phyloP scores from a whole-genome alignment of 75 land plant species.

The Picea sitchensis region DNA sequence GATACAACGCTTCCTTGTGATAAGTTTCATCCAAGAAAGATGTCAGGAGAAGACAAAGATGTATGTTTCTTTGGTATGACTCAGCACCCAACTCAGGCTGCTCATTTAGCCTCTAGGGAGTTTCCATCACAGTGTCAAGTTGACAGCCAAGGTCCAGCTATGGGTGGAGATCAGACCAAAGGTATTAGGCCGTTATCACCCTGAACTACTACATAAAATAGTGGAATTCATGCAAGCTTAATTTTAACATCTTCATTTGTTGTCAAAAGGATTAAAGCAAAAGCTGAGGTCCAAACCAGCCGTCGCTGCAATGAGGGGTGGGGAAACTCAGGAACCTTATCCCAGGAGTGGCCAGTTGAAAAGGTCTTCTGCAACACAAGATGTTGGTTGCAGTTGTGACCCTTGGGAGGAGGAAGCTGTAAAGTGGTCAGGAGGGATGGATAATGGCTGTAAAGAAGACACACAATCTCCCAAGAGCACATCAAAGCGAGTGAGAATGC shows the following conservation, averaged over 20 bases:
- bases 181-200: not conserved
- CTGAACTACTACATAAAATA: not conserved
- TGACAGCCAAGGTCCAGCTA: slow-evolving; percentile 17
- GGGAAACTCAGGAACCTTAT: not conserved
- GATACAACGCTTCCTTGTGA: slow-evolving; percentile 48
- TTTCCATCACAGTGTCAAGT: slow-evolving; percentile 30
- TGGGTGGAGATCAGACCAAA: not conserved
- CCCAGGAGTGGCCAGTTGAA: not conserved
- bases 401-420: slow-evolving; percentile 5
- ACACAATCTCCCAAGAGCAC: not conserved
- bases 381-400: slow-evolving; percentile 8
- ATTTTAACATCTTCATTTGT: not conserved
- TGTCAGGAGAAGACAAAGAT: slow-evolving; percentile 55
- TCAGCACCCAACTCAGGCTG: slow-evolving; percentile 67
- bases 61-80: slow-evolving; percentile 51
- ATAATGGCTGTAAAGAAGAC: not conserved
- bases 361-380: not conserved
- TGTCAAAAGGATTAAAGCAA: slow-evolving; percentile 2
- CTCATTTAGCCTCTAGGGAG: slow-evolving; percentile 27
- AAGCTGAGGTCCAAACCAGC: not conserved
- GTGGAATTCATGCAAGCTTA: not conserved
- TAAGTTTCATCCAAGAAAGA: slow-evolving; percentile 57
- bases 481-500: not conserved
- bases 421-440: slow-evolving; percentile 17
- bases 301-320: not conserved